These are phyloP conservation scores for Hamamelis virginiana DNA, from an alignment of 164 flowering plant genomes.

Conservation along the genomic window DNA sequence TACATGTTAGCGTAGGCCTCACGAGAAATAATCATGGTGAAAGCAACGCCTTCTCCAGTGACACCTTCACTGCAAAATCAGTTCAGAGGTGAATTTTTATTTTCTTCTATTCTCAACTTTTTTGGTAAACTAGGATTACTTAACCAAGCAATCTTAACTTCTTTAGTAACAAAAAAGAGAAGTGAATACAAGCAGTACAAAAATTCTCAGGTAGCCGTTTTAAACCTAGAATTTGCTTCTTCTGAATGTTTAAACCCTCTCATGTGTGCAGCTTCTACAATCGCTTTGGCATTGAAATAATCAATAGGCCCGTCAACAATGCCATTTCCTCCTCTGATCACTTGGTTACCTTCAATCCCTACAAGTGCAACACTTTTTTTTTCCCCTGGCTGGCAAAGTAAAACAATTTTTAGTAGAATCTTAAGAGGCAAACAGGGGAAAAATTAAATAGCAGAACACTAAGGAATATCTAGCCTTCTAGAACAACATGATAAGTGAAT, in stretches of 20 bases:
- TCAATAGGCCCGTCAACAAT: conserved; percentile 71
- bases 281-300: conserved; percentile 29
- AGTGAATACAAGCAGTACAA: conserved; percentile 7
- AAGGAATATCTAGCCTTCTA: too few relatives aligned
- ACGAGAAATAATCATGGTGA: conserved; percentile 52
- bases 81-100: conserved; percentile 12
- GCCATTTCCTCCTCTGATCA: conserved; percentile 84
- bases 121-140: neutral
- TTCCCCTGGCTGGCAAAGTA: conserved; percentile 81
- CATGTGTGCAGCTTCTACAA: conserved; percentile 44
- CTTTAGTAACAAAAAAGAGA: neutral
- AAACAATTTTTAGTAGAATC: neutral
- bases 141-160: neutral
- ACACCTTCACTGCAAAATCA: conserved; percentile 70
- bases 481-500: too few relatives aligned
- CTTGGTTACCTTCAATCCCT: conserved; percentile 65
- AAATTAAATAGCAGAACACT: neutral
- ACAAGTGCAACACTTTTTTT: conserved; percentile 68
- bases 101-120: neutral
- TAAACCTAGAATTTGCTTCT: conserved; percentile 62
- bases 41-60: conserved; percentile 39
- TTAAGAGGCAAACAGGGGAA: neutral
- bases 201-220: conserved; percentile 3
- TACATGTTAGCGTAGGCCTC: conserved; percentile 84
- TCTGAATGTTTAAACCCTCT: conserved; percentile 46